Evolutionary conservation across 441 rosid genomes (phyloP).

Genomic region (Rhodomyrtus psidioides): DNA sequence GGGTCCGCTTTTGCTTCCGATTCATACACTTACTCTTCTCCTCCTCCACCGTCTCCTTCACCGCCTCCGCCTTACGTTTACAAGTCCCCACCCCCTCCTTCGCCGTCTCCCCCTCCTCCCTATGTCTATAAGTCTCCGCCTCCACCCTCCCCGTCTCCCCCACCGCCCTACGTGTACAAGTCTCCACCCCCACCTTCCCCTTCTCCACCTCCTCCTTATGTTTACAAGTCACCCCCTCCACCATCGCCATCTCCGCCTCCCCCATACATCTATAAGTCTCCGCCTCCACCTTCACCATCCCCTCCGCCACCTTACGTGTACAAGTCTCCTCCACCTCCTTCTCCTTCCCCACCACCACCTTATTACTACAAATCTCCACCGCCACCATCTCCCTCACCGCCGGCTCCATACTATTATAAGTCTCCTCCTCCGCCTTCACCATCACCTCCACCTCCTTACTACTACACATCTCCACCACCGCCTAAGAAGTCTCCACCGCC

Average conservation of each 20-base stretch:
- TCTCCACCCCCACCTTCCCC: neutral
- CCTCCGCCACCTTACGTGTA: neutral
- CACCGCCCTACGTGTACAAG: neutral
- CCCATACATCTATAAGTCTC: neutral
- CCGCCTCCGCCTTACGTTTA: neutral
- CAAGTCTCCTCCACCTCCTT: neutral
- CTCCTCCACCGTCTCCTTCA: neutral
- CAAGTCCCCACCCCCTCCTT: neutral
- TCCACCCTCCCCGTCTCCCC: neutral
- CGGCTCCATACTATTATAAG: neutral
- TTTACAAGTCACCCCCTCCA: neutral
- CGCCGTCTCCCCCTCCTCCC: neutral
- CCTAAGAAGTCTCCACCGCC: neutral
- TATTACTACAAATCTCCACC: neutral
- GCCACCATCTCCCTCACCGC: neutral
- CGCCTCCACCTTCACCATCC: neutral
- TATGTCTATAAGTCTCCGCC: neutral
- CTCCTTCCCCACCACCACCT: neutral
- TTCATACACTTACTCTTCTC: neutral
- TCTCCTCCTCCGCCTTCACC: constrained; percentile 25
- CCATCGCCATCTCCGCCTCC: neutral
- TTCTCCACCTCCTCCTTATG: neutral
- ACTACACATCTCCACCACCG: constrained; percentile 31
- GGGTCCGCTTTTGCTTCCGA: neutral
- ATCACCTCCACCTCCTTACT: constrained; percentile 13